phyloP scores from a whole-genome alignment of 805 yeast species.

The Cyberlindnera subsufficiens region DNA sequence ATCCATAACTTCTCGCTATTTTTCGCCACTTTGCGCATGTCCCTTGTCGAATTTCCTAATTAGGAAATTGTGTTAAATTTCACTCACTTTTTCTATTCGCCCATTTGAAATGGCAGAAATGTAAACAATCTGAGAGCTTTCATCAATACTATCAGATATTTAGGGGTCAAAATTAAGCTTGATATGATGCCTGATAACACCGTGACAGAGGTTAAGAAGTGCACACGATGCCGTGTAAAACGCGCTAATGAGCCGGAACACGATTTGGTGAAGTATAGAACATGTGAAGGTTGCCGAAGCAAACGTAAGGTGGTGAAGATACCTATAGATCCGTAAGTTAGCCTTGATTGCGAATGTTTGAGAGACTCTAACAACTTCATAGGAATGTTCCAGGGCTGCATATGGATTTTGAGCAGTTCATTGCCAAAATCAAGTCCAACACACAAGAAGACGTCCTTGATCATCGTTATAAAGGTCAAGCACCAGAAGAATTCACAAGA shows the following conservation, averaged over 20 bases:
- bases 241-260: constrained; percentile 28
- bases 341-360: neutral
- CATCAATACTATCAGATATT: too few species aligned
- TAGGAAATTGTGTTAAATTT: too few species aligned
- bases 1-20: too few species aligned
- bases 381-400: constrained; percentile 21
- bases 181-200: too few species aligned
- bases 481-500: constrained; percentile 28
- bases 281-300: constrained; percentile 34
- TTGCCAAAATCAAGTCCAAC: constrained; percentile 30
- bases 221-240: constrained; percentile 39
- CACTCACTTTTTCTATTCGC: too few species aligned
- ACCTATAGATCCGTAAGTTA: constrained; percentile 1
- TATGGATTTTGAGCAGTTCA: constrained; percentile 25
- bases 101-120: too few species aligned
- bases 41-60: too few species aligned
- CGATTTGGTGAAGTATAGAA: constrained; percentile 33
- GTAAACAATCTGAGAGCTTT: too few species aligned
- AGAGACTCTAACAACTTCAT: constrained; percentile 1
- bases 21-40: too few species aligned
- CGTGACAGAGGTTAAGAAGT: constrained; percentile 25
- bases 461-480: constrained; percentile 28
- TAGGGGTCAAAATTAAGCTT: too few species aligned
- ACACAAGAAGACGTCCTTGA: constrained; percentile 29
- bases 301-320: constrained; percentile 30